Percentiles rank a stretch among this genome's conserved stretches.
Conservation (phyloP, 345 rosid species). For the Salix purpurea region DNA sequence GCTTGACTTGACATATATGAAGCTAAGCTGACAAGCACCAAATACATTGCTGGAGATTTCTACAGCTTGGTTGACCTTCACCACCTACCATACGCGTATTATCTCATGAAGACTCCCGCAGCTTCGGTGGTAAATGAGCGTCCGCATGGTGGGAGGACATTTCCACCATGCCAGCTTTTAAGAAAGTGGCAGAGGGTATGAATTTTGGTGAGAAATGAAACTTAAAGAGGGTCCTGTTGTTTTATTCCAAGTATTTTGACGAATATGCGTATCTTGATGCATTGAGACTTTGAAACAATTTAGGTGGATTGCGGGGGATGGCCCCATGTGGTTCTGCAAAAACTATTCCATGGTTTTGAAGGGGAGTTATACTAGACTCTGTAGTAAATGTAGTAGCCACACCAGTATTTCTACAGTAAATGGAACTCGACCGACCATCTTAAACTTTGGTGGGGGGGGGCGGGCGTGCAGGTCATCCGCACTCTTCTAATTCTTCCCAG, state of each 20-base stretch:
- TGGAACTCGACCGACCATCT: no score
- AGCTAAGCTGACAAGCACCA: slow-evolving; percentile 40
- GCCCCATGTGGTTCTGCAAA: not conserved
- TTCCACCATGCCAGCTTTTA: slow-evolving; percentile 59
- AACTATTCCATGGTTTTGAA: no score
- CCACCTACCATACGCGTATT: slow-evolving; percentile 58
- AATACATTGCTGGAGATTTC: slow-evolving; percentile 68
- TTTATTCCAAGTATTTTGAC: not conserved
- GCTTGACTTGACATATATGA: slow-evolving; percentile 71
- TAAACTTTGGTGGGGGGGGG: no score
- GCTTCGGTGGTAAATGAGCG: slow-evolving; percentile 46
- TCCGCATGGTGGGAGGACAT: slow-evolving; percentile 80
- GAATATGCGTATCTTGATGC: not conserved
- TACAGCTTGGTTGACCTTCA: slow-evolving; percentile 72
- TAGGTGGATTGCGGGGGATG: not conserved
- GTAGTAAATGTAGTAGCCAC: no score
- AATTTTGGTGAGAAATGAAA: slow-evolving; percentile 36
- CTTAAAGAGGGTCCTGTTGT: not conserved
- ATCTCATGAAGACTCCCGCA: slow-evolving; percentile 62
- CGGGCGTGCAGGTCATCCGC: no score
- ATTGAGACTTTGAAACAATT: not conserved
- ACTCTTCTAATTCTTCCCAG: no score
- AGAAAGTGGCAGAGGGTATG: slow-evolving; percentile 54
- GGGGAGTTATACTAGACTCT: no score
- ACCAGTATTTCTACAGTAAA: no score